Percentiles rank a stretch among this genome's conserved stretches.
Conservation (phyloP, 1,284 basidiomycete genomes). For the Tremellales sp. region DNA sequence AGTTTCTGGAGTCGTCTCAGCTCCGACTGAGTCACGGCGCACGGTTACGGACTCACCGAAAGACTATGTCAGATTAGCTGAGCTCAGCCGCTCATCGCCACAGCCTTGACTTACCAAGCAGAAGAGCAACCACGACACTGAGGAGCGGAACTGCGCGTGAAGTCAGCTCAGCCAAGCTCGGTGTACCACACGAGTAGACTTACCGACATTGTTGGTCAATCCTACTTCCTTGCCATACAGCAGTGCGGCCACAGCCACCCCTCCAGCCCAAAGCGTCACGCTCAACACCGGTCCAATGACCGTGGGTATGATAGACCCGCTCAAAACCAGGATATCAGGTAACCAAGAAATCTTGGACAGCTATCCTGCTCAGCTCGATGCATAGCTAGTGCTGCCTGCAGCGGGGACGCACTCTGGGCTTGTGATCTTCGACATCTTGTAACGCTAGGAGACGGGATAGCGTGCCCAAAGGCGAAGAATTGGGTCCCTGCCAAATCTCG, state of each 20-base stretch:
- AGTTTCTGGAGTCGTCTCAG: conserved; percentile 59
- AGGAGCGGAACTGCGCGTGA: conserved; percentile 61
- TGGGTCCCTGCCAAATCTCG: neutral
- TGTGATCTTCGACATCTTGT: conserved; percentile 42
- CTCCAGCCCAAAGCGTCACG: conserved; percentile 66
- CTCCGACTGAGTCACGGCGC: conserved; percentile 55
- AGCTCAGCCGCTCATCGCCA: neutral
- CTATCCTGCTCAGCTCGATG: conserved; percentile 10
- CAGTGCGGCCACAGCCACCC: conserved; percentile 39
- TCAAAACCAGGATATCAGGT: conserved; percentile 74
- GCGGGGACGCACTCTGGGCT: conserved; percentile 33
- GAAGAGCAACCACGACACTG: conserved; percentile 73
- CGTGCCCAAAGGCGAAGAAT: conserved; percentile 5
- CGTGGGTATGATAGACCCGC: conserved; percentile 55
- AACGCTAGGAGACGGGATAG: conserved; percentile 36
- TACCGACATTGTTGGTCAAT: conserved; percentile 45
- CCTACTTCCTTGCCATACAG: conserved; percentile 38
- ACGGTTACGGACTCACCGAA: conserved; percentile 12
- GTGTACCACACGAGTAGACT: conserved; percentile 8
- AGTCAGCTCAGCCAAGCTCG: neutral
- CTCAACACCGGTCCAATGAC: conserved; percentile 64
- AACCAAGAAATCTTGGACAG: conserved; percentile 74
- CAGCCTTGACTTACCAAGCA: conserved; percentile 29
- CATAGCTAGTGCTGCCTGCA: neutral
- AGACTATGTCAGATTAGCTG: conserved; percentile 4